Evolutionary conservation across 108 stramenopile genomes (phyloP).

Genomic region (Seminavis robusta): DNA sequence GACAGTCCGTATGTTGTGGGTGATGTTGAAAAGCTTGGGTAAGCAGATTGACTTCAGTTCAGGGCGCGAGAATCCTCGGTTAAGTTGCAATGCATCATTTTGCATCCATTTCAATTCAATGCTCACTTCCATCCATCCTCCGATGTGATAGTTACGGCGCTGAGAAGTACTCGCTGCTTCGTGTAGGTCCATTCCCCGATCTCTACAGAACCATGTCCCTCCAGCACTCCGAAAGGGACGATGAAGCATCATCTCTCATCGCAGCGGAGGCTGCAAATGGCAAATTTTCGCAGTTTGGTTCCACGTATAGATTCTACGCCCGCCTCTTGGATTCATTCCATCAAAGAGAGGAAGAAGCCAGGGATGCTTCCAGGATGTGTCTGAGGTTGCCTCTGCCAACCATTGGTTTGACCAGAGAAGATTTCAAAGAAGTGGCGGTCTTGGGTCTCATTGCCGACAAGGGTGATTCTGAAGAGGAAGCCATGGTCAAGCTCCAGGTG

Average conservation of each 20-base stretch:
- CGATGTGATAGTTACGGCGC: conserved; percentile 48
- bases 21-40: conserved; percentile 60
- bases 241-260: conserved; percentile 68
- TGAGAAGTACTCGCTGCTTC: conserved; percentile 74
- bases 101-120: no score
- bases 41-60: conserved; percentile 1
- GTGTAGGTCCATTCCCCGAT: conserved; percentile 79
- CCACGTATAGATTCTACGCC: conserved; percentile 75
- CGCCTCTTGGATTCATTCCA: conserved; percentile 47
- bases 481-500: conserved; percentile 50
- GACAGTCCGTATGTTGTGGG: conserved; percentile 63
- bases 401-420: conserved; percentile 45
- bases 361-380: conserved; percentile 81
- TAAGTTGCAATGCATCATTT: no score
- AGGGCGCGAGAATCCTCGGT: no score
- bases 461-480: conserved; percentile 44
- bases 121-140: background rate
- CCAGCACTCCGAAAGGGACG: conserved; percentile 45
- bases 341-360: conserved; percentile 55
- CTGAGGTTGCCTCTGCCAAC: conserved; percentile 72
- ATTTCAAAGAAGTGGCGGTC: conserved; percentile 56
- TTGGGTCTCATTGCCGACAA: conserved; percentile 46
- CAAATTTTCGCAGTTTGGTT: conserved; percentile 73
- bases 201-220: conserved; percentile 68
- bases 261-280: conserved; percentile 77